phyloP scores from a whole-genome alignment of 805 yeast species.

The Barnettozyma botsteinii region DNA sequence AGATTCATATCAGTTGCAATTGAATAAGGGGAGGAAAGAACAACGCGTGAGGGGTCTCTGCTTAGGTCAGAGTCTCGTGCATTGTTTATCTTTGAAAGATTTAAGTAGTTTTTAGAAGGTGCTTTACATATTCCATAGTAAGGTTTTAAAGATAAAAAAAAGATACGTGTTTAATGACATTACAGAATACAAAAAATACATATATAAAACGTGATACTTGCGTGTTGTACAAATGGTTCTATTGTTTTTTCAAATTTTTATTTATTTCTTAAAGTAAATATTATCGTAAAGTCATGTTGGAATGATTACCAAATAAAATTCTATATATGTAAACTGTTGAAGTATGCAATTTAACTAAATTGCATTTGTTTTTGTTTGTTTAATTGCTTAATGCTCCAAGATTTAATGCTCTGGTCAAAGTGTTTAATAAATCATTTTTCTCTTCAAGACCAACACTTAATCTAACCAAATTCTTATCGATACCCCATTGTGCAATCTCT shows the following conservation, averaged over 20 bases:
- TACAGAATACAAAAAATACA: slow-evolving; percentile 1
- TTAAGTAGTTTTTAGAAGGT: background rate
- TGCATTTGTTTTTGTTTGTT: background rate
- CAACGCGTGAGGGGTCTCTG: too few species aligned
- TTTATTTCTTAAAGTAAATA: too few species aligned
- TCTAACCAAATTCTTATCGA: slow-evolving; percentile 70
- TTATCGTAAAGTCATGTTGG: slow-evolving; percentile 12
- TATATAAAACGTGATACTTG: background rate
- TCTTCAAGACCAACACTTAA: slow-evolving; percentile 85
- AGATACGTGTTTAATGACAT: slow-evolving; percentile 12
- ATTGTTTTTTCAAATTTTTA: background rate
- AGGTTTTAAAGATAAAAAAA: background rate
- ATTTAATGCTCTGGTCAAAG: slow-evolving; percentile 18
- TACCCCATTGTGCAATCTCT: slow-evolving; percentile 75
- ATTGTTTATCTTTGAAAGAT: background rate
- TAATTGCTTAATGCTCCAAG: slow-evolving; percentile 14
- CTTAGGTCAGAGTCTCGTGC: slow-evolving; percentile 3
- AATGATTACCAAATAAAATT: slow-evolving; percentile 6
- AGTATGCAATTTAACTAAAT: too few species aligned
- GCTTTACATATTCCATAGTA: background rate
- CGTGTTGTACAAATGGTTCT: too few species aligned
- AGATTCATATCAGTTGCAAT: background rate
- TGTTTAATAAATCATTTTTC: slow-evolving; percentile 40
- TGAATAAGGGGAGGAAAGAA: too few species aligned
- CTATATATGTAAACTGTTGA: slow-evolving; percentile 10